Base-by-base conservation (phyloP, 192 early-diverging fungal genomes). In the Coemansia sp. region DNA sequence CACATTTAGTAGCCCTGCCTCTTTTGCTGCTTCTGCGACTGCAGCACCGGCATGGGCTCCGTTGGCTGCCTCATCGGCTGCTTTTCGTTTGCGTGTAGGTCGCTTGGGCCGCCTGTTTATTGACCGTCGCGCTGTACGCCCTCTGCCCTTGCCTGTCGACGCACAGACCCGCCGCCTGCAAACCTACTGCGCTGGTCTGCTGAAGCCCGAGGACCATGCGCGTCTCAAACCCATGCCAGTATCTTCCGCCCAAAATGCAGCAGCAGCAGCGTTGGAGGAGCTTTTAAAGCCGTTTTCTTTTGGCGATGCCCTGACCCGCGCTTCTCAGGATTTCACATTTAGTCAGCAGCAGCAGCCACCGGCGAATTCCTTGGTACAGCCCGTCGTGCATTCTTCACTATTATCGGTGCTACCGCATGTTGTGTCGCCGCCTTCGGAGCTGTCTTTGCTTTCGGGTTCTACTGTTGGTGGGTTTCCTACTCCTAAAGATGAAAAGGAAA, bases 281-380 rank as follows among this genome's bases (percentile, higher is more conserved):
- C 37, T 73, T 27, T 34, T 73, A 19, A 38, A 45, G 18, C 70
- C 70, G 24, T 73, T 73, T 25, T 47, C 70, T 14, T 73, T 73
- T 35, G 27, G 30, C 19, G 10, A 9, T 20, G 30, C 30, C 6
- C 30, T 32, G 30, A n/a, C n/a, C n/a, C n/a, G n/a, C n/a, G n/a
- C n/a, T n/a, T n/a, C n/a, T n/a, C n/a, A n/a, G n/a, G n/a, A n/a
- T n/a, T n/a, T n/a, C n/a, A n/a, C n/a, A n/a, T n/a, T n/a, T n/a
- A n/a, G n/a, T n/a, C n/a, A n/a, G n/a, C n/a, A n/a, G n/a, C n/a
- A n/a, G n/a, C n/a, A n/a, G n/a, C n/a, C n/a, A n/a, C n/a, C n/a
- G n/a, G n/a, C n/a, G n/a, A n/a, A n/a, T n/a, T n/a, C n/a, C n/a
- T n/a, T n/a, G n/a, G n/a, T n/a, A n/a, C n/a, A n/a, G n/a, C n/a